A percentile compares a stretch with the other conserved stretches of the same genome.
Evolutionary conservation across 352 stramenopile genomes (phyloP).

Genomic region (Globisporangium heterothallicum): DNA sequence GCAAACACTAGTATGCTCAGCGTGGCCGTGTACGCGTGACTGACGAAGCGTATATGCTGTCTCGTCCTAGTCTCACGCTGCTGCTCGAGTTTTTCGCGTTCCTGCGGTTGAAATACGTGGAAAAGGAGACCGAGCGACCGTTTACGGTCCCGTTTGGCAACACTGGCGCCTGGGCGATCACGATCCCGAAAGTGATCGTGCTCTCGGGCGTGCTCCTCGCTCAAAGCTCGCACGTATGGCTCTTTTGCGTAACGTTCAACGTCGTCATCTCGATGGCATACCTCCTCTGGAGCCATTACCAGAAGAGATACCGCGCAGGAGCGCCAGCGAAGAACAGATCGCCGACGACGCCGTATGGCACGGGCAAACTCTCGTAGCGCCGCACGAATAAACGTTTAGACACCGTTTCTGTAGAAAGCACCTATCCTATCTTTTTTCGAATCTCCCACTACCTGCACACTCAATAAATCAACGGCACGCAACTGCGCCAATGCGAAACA

Average conservation of each 20-base stretch:
- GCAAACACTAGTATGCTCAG: too few relatives aligned
- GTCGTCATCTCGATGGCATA: slow-evolving; percentile 47
- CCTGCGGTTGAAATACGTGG: slow-evolving; percentile 76
- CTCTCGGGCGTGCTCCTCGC: slow-evolving; percentile 66
- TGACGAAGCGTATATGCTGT: not conserved
- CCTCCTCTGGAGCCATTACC: slow-evolving; percentile 60
- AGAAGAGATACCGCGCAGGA: slow-evolving; percentile 15
- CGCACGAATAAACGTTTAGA: slow-evolving; percentile 14
- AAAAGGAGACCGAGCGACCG: slow-evolving; percentile 66
- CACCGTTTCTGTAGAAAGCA: too few relatives aligned
- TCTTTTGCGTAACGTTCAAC: slow-evolving; percentile 73
- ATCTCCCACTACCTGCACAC: too few relatives aligned
- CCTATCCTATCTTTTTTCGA: too few relatives aligned
- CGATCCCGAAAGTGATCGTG: slow-evolving; percentile 76
- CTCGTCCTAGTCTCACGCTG: slow-evolving; percentile 44
- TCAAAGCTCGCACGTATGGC: slow-evolving; percentile 58
- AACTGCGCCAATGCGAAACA: too few relatives aligned
- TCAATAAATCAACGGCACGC: too few relatives aligned
- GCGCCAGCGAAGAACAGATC: not conserved
- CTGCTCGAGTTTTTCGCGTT: slow-evolving; percentile 83
- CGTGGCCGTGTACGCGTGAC: too few relatives aligned
- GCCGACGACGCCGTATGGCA: slow-evolving; percentile 25
- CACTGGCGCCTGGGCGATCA: slow-evolving; percentile 68
- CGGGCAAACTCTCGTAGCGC: slow-evolving; percentile 27
- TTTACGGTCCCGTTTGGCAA: slow-evolving; percentile 73